Percentiles rank a stretch among this genome's conserved stretches.
phyloP scores from a whole-genome alignment of 768 basidiomycete species.

The Serendipita indica region DNA sequence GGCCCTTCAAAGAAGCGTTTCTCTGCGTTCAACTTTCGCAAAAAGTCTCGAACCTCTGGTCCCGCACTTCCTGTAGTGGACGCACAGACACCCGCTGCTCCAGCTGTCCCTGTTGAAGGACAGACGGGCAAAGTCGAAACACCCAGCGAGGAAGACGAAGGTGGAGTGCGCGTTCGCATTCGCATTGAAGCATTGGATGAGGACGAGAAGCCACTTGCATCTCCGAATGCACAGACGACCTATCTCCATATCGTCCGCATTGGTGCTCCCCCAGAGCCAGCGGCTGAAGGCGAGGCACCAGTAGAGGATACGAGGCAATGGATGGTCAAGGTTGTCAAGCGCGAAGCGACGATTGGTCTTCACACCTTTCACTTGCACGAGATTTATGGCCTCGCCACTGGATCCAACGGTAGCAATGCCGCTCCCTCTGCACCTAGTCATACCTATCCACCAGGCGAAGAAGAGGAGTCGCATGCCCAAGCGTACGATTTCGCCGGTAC shows the following conservation, averaged over 20 bases:
- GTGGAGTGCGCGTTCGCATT: slow-evolving; percentile 68
- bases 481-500: slow-evolving; percentile 37
- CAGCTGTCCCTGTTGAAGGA: slow-evolving; percentile 9
- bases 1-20: slow-evolving; percentile 37
- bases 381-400: slow-evolving; percentile 75
- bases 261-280: slow-evolving; percentile 28
- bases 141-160: slow-evolving; percentile 34
- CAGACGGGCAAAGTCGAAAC: slow-evolving; percentile 19
- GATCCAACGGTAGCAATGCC: slow-evolving; percentile 19
- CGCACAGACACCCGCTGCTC: slow-evolving; percentile 29
- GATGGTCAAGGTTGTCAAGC: slow-evolving; percentile 85
- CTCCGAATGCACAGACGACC: slow-evolving; percentile 74
- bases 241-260: slow-evolving; percentile 74
- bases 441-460: slow-evolving; percentile 36
- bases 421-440: slow-evolving; percentile 26
- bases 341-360: slow-evolving; percentile 83
- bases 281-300: slow-evolving; percentile 20
- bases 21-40: slow-evolving; percentile 53
- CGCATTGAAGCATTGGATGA: slow-evolving; percentile 69
- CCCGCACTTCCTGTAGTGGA: slow-evolving; percentile 71
- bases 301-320: slow-evolving; percentile 58
- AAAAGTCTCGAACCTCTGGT: slow-evolving; percentile 42
- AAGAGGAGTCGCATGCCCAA: slow-evolving; percentile 38
- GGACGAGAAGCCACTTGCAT: slow-evolving; percentile 40
- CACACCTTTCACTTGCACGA: slow-evolving; percentile 94